A percentile compares a stretch with the other conserved stretches of the same genome.
Conservation (phyloP, 106 monocot species). For the Chionographis japonica region DNA sequence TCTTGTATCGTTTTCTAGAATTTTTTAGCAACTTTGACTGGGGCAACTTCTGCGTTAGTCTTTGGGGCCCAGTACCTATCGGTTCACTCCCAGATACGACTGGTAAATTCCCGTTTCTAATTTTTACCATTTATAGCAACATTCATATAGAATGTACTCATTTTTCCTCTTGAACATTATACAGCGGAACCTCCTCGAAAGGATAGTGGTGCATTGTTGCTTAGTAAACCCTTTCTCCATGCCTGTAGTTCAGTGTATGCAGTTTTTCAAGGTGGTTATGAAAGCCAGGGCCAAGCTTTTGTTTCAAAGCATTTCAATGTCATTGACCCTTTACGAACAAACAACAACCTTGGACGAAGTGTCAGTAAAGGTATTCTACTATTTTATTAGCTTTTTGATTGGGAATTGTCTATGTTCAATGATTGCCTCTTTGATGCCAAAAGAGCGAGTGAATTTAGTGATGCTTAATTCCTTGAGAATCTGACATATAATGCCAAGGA, state of each 20-base stretch:
- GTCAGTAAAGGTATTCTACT: constrained; percentile 79
- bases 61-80: constrained; percentile 61
- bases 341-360: constrained; percentile 94
- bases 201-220: constrained; percentile 48
- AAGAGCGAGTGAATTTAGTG: no score
- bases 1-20: constrained; percentile 92
- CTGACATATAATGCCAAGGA: no score
- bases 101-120: constrained; percentile 24
- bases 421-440: not conserved
- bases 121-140: not conserved
- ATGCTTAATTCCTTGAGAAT: no score
- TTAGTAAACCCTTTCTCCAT: constrained; percentile 47
- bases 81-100: constrained; percentile 63
- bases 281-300: constrained; percentile 65
- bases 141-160: not conserved
- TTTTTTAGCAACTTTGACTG: constrained; percentile 99
- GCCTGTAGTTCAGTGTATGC: constrained; percentile 54
- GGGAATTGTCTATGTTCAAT: not conserved
- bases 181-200: constrained; percentile 55
- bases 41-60: constrained; percentile 92
- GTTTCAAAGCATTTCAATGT: constrained; percentile 89
- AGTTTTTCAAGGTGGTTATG: constrained; percentile 43
- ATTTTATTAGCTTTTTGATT: not conserved
- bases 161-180: constrained; percentile 2
- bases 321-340: constrained; percentile 90